phyloP scores from a whole-genome alignment of 306 rosid species.

The Hippophae gyantsensis region DNA sequence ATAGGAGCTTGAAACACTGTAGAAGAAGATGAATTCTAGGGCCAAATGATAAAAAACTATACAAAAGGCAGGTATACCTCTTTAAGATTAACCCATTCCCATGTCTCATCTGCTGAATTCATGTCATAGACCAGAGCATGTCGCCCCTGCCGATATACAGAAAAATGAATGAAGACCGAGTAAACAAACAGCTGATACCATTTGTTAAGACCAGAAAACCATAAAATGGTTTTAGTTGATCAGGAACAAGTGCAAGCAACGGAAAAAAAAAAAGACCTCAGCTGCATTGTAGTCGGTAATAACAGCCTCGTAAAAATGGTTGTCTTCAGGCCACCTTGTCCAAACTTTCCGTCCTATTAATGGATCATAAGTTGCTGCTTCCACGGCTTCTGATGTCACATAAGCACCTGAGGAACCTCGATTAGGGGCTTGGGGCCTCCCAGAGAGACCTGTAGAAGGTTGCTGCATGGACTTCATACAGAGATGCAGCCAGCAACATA shows the following conservation, averaged over 20 bases:
- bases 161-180: background rate
- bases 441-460: constrained; percentile 29
- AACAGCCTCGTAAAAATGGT: constrained; percentile 43
- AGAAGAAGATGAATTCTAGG: background rate
- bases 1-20: background rate
- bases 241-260: background rate
- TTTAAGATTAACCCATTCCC: constrained; percentile 58
- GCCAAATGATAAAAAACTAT: background rate
- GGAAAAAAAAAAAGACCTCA: constrained; percentile 18
- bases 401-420: constrained; percentile 33
- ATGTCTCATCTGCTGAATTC: constrained; percentile 38
- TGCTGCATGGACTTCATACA: constrained; percentile 31
- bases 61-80: constrained; percentile 29
- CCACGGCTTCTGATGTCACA: constrained; percentile 27
- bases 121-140: constrained; percentile 55
- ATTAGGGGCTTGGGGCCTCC: constrained; percentile 29
- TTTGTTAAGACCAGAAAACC: no score
- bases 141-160: constrained; percentile 26
- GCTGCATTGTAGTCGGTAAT: constrained; percentile 30
- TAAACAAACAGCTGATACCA: background rate
- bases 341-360: constrained; percentile 46
- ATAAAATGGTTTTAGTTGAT: background rate
- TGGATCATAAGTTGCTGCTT: constrained; percentile 21
- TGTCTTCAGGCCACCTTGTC: constrained; percentile 53
- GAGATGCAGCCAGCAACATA: constrained; percentile 17